Conservation (phyloP, 1,284 basidiomycete genomes). For the Mycocalia duriaeana region DNA sequence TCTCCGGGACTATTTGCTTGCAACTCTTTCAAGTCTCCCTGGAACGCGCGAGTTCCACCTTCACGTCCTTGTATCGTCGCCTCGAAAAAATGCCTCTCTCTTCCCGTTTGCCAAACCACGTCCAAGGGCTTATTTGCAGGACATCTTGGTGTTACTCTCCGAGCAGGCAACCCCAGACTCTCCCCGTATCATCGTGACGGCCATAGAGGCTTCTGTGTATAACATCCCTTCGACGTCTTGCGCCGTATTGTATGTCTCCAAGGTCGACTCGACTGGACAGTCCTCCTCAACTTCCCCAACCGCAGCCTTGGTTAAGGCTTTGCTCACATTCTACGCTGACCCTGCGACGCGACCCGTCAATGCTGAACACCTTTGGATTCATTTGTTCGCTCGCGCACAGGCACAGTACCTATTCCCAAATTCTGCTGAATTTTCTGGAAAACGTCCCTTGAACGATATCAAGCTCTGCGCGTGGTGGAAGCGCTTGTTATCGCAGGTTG, state of each 20-base stretch:
- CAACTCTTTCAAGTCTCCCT: constrained; percentile 50
- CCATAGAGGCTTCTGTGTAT: constrained; percentile 82
- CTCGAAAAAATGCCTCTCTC: constrained; percentile 63
- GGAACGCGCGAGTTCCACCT: constrained; percentile 69
- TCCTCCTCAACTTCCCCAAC: constrained; percentile 59
- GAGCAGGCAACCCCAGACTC: constrained; percentile 42
- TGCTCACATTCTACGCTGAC: constrained; percentile 67
- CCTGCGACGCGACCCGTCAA: constrained; percentile 60
- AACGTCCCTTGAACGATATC: constrained; percentile 76
- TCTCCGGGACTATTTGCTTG: constrained; percentile 65
- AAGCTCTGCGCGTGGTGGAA: constrained; percentile 94
- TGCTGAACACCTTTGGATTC: constrained; percentile 64
- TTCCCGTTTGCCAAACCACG: constrained; percentile 73
- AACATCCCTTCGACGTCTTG: constrained; percentile 63
- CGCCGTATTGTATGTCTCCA: constrained; percentile 86
- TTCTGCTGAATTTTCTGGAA: constrained; percentile 70
- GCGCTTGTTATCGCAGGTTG: constrained; percentile 58
- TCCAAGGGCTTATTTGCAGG: constrained; percentile 62
- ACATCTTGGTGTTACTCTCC: constrained; percentile 71
- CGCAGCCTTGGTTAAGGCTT: constrained; percentile 58
- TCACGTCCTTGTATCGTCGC: constrained; percentile 69
- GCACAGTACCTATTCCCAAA: constrained; percentile 93
- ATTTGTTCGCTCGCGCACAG: constrained; percentile 90
- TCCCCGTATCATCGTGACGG: constrained; percentile 65
- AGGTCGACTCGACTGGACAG: constrained; percentile 91